Evolutionary conservation across 345 rosid species (phyloP).

Genomic region (Limnanthes douglasii): DNA sequence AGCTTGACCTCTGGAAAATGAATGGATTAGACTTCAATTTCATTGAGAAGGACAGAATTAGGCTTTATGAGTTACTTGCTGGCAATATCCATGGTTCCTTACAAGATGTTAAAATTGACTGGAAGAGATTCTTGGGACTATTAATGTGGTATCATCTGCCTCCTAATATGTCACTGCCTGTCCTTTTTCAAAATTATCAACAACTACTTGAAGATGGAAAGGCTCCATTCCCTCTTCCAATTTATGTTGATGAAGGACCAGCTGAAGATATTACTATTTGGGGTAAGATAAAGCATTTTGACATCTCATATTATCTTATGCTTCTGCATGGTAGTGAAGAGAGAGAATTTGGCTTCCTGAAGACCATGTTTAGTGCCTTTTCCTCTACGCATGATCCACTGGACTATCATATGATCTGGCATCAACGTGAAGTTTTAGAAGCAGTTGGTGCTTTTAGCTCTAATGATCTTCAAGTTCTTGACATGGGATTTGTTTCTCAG

Average conservation of each 20-base stretch:
- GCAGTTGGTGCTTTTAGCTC: constrained; percentile 70
- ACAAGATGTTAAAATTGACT: constrained; percentile 50
- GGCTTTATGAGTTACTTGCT: constrained; percentile 83
- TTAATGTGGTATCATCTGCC: constrained; percentile 88
- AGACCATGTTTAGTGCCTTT: constrained; percentile 79
- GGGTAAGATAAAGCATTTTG: constrained; percentile 35
- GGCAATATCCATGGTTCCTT: constrained; percentile 66
- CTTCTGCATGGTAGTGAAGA: constrained; percentile 76
- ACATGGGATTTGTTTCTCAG: constrained; percentile 88
- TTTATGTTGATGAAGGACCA: constrained; percentile 84
- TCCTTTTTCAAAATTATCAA: constrained; percentile 56
- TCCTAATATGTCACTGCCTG: constrained; percentile 49
- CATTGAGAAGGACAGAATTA: constrained; percentile 67
- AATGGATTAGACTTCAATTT: constrained; percentile 87
- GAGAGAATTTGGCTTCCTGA: constrained; percentile 33
- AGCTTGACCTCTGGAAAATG: constrained; percentile 74
- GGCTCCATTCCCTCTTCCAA: constrained; percentile 79
- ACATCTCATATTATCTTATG: constrained; percentile 88
- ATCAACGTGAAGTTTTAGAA: constrained; percentile 65
- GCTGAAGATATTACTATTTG: constrained; percentile 21
- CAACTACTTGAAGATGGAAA: constrained; percentile 43
- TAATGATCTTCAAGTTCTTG: constrained; percentile 78
- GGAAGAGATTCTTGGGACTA: constrained; percentile 93
- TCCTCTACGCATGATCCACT: constrained; percentile 92
- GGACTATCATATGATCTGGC: constrained; percentile 99